Evolutionary conservation across 2,329 filamentous ascomycete genomes (phyloP), one percentile per base, ranked within the genome.

Genomic region (Aspergillus neotritici): DNA sequence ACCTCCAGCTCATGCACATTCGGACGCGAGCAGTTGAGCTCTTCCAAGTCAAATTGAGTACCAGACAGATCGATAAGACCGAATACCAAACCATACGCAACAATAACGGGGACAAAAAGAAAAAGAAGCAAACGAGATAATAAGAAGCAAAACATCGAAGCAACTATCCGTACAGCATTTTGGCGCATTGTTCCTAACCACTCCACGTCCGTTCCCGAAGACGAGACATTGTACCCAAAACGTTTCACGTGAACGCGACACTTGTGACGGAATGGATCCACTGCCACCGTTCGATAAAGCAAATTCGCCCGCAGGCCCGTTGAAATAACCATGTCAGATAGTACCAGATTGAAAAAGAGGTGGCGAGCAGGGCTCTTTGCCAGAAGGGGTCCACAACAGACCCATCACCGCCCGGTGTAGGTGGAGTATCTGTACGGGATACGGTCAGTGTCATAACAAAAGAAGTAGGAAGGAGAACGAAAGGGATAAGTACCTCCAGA

Each of bases 401-500:
- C 50, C 46, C 50, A 61, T 65, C 55, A 67, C 58, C 64, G 63
- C 57, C 64, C 64, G 53, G 55, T 61, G 51, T 65, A 67, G 17
- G 53, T 57, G 48, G 63, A 64, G 51, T 67, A 67, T 57, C 64
- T 67, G 16, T 33, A 52, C 16, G 40, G 13, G 28, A 13, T 46
- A 41, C 47, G 47, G 55, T 21, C 35, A 34, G 33, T 25, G 31
- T 11, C 25, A 9, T 14, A 15, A 33, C 12, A 30, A 13, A 16
- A 25, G 37, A 37, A 28, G 17, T 15, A 39, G 35, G 37, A 9
- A 12, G 12, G n/a, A n/a, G n/a, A n/a, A n/a, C n/a, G n/a, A n/a
- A n/a, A 16, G 11, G 31, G 37, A 34, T 39, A 60, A 65, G 55
- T 58, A 96, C 58, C 86, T 89, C 93, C 93, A 98, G 71, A 98